phyloP scores from a whole-genome alignment of 805 yeast species.

The Hanseniaspora taiwanica region DNA sequence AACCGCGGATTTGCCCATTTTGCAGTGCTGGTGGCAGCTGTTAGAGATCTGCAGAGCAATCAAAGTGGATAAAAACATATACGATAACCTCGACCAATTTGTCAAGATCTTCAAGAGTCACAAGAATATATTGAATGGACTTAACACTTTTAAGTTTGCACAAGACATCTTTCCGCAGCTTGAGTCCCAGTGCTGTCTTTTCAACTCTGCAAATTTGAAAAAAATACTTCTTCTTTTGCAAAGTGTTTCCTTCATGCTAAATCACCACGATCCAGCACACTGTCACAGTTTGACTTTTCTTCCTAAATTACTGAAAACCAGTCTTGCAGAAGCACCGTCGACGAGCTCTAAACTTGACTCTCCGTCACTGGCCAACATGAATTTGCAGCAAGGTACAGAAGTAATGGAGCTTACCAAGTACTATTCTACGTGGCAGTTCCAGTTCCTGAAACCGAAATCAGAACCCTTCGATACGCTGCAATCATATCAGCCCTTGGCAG shows the following conservation, averaged over 20 bases:
- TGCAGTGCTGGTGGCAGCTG: conserved; percentile 17
- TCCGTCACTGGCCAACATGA: not conserved
- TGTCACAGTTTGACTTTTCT: conserved; percentile 19
- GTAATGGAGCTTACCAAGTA: not conserved
- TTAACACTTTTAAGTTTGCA: conserved; percentile 7
- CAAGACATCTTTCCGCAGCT: conserved; percentile 9
- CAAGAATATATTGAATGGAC: conserved; percentile 8
- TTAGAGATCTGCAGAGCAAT: conserved; percentile 13
- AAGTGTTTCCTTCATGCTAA: conserved; percentile 21
- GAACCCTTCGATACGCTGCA: too few species aligned
- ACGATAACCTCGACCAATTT: conserved; percentile 14
- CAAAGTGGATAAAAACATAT: conserved; percentile 17
- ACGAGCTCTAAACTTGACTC: not conserved
- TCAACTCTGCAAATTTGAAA: conserved; percentile 17
- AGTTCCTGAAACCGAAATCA: not conserved
- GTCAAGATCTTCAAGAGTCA: conserved; percentile 13
- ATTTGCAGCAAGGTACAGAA: not conserved
- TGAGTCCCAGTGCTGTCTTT: conserved; percentile 8
- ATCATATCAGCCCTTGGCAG: too few species aligned
- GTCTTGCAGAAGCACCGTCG: conserved; percentile 9
- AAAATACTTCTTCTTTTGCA: conserved; percentile 18
- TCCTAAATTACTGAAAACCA: conserved; percentile 17
- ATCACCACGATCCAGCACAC: conserved; percentile 20
- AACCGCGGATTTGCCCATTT: conserved; percentile 4
- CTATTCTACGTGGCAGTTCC: not conserved